Evolutionary conservation across 1,284 basidiomycete genomes (phyloP), one percentile per base, ranked within the genome.

Genomic region (Cerioporus squamosus): DNA sequence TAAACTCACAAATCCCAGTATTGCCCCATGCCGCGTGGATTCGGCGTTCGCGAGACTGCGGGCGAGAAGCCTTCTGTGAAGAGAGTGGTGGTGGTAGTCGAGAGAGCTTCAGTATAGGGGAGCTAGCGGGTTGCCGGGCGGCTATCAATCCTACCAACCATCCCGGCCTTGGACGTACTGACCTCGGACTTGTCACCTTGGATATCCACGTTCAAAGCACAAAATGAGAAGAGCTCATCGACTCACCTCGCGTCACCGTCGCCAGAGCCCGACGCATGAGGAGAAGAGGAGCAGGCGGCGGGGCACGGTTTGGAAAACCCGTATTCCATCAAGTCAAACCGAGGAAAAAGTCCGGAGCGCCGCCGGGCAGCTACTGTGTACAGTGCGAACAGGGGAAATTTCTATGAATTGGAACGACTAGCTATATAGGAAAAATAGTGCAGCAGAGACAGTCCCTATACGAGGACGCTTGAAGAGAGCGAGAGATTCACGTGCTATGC

Each of bases 381-480:
- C 52, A 59, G 33, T 50, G 59, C 44, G 46, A n/a, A 36, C 22
- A 53, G 5, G 9, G 53, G 23, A 51, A 50, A 51, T 45, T 50
- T 64, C 62, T 64, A 64, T 64, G 57, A 42, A 57, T 61, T 54
- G 38, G 12, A 59, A 59, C 45, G 50, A 45, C 39, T 51, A 54
- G 36, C 57, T 64, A 59, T 51, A 61, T 53, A 50, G 48, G 36
- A 7, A n/a, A 52, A 48, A 57, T 59, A 55, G 42, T 62, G 57
- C 61, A 64, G 62, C 59, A 64, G 54, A 53, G 44, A 57, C 48
- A 42, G 42, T 50, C 57, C 62, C 57, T 55, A 54, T 40, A 36
- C 43, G 47, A 58, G 45, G 14, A 55, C 24, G 49, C 44, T 36
- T 38, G 39, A 53, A 48, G 49, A 51, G 44, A 53, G 55, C 26